phyloP scores from a whole-genome alignment of 192 early-diverging fungal species.

The Mortierella antarctica region DNA sequence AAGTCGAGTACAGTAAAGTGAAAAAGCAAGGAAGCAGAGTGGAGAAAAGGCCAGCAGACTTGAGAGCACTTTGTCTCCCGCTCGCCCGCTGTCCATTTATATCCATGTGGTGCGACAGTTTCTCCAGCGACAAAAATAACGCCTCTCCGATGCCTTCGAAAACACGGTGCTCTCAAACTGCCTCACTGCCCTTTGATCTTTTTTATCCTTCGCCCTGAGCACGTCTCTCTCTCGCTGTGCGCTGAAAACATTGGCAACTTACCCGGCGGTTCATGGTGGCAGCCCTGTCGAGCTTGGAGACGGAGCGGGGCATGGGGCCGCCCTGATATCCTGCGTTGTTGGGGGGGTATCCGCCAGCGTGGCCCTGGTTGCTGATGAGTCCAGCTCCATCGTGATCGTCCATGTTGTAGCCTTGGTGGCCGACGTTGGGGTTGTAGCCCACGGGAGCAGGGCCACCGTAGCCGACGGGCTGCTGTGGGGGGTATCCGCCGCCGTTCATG shows the following conservation, averaged over 20 bases:
- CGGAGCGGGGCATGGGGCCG: conserved; percentile 14
- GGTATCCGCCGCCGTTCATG: conserved; percentile 21
- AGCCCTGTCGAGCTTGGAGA: conserved; percentile 42
- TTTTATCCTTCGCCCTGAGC: neutral
- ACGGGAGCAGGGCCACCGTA: conserved; percentile 18
- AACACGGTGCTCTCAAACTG: neutral
- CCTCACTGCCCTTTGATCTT: neutral
- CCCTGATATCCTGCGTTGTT: neutral
- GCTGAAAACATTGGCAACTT: conserved; percentile 1
- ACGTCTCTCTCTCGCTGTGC: neutral
- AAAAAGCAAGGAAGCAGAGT: neutral
- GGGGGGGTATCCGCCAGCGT: conserved; percentile 29
- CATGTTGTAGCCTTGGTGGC: conserved; percentile 37
- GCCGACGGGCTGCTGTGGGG: conserved; percentile 34
- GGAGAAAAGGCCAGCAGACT: neutral
- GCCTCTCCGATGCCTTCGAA: neutral
- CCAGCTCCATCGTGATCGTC: conserved; percentile 41
- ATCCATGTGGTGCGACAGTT: conserved; percentile 1
- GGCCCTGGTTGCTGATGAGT: conserved; percentile 42
- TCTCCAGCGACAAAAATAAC: neutral
- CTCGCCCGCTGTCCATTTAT: neutral
- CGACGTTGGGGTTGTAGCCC: conserved; percentile 31
- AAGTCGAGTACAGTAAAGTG: no score
- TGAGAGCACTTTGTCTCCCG: no score
- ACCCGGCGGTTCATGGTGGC: conserved; percentile 51